Conservation (phyloP, 2,329 filamentous ascomycete species). For the Bipolaris gigantea region DNA sequence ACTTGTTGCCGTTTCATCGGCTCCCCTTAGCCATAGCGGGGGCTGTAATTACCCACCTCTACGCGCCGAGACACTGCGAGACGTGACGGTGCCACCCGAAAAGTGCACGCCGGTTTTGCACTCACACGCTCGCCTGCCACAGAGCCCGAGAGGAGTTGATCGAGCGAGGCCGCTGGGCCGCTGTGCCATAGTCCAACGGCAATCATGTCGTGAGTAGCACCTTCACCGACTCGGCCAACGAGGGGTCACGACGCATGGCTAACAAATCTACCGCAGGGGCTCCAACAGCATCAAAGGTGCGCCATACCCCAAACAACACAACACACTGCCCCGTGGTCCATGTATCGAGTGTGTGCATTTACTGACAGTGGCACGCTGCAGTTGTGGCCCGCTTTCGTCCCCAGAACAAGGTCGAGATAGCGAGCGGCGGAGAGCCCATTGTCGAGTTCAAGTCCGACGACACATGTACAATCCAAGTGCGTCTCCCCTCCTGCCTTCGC, state of each 20-base stretch:
- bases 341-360: background rate
- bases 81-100: slow-evolving; percentile 41
- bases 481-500: slow-evolving; percentile 27
- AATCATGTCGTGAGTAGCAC: slow-evolving; percentile 45
- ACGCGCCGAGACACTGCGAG: slow-evolving; percentile 35
- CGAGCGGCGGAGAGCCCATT: slow-evolving; percentile 87
- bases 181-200: slow-evolving; percentile 31
- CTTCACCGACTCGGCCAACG: slow-evolving; percentile 3
- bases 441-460: slow-evolving; percentile 87
- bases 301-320: slow-evolving; percentile 7
- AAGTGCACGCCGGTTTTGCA: slow-evolving; percentile 23
- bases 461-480: slow-evolving; percentile 82
- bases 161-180: slow-evolving; percentile 43
- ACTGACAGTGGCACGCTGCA: slow-evolving; percentile 45
- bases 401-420: slow-evolving; percentile 92
- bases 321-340: background rate
- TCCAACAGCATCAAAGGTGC: slow-evolving; percentile 53
- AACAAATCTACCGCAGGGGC: slow-evolving; percentile 40
- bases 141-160: slow-evolving; percentile 22
- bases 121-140: slow-evolving; percentile 27
- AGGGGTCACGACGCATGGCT: slow-evolving; percentile 44
- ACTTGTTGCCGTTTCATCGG: slow-evolving; percentile 18
- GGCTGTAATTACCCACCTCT: slow-evolving; percentile 25
- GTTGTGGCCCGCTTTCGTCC: slow-evolving; percentile 97
- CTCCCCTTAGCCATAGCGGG: slow-evolving; percentile 39